Conservation (phyloP, 208 protist genomes). For the Crithidia fasciculata region DNA sequence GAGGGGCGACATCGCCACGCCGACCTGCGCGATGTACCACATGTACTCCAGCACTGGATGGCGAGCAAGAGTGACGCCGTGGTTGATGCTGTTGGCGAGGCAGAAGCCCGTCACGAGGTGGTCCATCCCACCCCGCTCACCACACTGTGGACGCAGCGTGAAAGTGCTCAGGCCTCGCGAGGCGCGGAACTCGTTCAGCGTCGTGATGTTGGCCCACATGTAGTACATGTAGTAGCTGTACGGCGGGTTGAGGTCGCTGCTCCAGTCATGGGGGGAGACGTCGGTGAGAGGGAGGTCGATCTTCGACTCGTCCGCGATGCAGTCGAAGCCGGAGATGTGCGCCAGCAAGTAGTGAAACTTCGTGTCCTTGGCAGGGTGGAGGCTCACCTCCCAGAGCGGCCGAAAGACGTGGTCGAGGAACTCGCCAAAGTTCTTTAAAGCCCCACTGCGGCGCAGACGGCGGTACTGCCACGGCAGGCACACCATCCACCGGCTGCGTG, state of each 20-base stretch:
- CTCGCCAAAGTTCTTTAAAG: conserved; percentile 93
- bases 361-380: conserved; percentile 94
- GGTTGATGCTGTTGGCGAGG: conserved; percentile 95
- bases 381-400: conserved; percentile 97
- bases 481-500: conserved; percentile 97
- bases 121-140: conserved; percentile 92
- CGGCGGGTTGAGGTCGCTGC: conserved; percentile 94
- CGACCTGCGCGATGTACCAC: conserved; percentile 97
- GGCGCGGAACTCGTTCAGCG: conserved; percentile 96
- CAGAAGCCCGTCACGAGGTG: conserved; percentile 96
- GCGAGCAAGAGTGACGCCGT: conserved; percentile 96
- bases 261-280: conserved; percentile 93
- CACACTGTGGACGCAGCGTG: conserved; percentile 96
- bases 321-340: conserved; percentile 97
- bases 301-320: conserved; percentile 96
- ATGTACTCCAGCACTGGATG: conserved; percentile 97
- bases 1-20: conserved; percentile 98
- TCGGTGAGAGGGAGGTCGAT: conserved; percentile 87
- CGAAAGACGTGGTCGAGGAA: conserved; percentile 97
- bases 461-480: conserved; percentile 93
- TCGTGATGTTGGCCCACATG: conserved; percentile 97
- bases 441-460: conserved; percentile 76
- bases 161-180: conserved; percentile 86
- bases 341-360: conserved; percentile 96
- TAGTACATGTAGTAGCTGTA: conserved; percentile 99